Base-by-base conservation (phyloP, 768 basidiomycete genomes). In the Collybia mongolica region DNA sequence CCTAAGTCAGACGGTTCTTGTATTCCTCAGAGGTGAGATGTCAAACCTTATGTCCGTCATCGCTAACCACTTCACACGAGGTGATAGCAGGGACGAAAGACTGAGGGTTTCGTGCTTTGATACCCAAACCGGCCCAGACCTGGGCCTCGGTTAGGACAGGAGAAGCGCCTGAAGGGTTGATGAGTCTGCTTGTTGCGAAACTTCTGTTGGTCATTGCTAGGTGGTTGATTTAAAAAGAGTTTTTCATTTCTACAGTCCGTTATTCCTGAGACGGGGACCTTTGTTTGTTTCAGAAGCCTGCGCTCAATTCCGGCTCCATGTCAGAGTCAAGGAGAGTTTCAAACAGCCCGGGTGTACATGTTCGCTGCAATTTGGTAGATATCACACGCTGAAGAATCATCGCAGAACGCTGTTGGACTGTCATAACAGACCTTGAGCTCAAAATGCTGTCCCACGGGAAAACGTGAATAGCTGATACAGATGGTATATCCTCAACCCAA, bases 71-170 rank as follows among this genome's bases (percentile, higher is more conserved):
- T 11, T 60, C 47, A 47, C 53, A 61, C 2, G 54, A 57, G 1
- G 55, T 54, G 24, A 63, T 62, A 12, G 48, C 54, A 5, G 59
- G 50, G 6, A 67, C 53, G 39, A 66, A 66, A 11, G 60, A 40
- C 24, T 45, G 18, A 2, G 66, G 66, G 1, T 61, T 41, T 6
- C 66, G 60, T 2, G 63, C 59, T 46, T 67, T 67, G 9, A 61
- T 54, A 12, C 59, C 56, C 6, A 67, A 41, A 6, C 66, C 66
- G 28, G 61, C 56, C 64, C 63, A 65, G 0, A 67, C 54, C 39
- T 65, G 64, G 23, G 45, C 60, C 45, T 64, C 63, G 0, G 59
- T 64, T 12, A 67, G 42, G n/a, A 54, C 50, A 1, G 63, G 60
- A n/a, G 50, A 39, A 22, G 48, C 55, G 6, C 62, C 60, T 2